Evolutionary conservation across 2,329 filamentous ascomycete species (phyloP).

Genomic region (Aureobasidium sp.): DNA sequence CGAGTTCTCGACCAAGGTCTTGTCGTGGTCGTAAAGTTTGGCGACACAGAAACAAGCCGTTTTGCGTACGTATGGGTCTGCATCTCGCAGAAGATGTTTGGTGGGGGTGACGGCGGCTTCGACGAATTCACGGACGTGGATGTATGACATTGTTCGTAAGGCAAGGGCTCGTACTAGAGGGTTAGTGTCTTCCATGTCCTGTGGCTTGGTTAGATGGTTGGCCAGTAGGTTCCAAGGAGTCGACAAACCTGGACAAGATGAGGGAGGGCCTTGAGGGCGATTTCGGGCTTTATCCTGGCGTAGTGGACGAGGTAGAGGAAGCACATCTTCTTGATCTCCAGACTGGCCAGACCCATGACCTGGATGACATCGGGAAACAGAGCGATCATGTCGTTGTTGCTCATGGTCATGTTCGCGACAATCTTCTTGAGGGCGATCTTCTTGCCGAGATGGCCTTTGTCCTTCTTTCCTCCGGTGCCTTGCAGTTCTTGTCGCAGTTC

Average conservation of each 20-base stretch:
- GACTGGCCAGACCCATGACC: slow-evolving; percentile 88
- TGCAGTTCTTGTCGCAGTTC: slow-evolving; percentile 85
- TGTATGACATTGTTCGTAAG: slow-evolving; percentile 91
- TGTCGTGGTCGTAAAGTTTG: slow-evolving; percentile 96
- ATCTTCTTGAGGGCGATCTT: slow-evolving; percentile 99
- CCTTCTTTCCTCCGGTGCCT: slow-evolving; percentile 80
- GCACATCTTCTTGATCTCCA: slow-evolving; percentile 99
- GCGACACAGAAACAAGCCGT: slow-evolving; percentile 94
- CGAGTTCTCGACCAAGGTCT: slow-evolving; percentile 78
- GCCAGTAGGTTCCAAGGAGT: background rate
- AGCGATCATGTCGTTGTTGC: slow-evolving; percentile 99
- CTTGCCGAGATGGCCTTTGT: slow-evolving; percentile 91
- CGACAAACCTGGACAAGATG: slow-evolving; percentile 66
- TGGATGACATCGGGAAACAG: slow-evolving; percentile 90
- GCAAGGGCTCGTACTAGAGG: slow-evolving; percentile 88
- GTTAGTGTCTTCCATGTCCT: slow-evolving; percentile 92
- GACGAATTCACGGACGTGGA: slow-evolving; percentile 93
- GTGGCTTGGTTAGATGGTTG: slow-evolving; percentile 1
- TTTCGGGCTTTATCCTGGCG: slow-evolving; percentile 85
- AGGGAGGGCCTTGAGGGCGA: slow-evolving; percentile 86
- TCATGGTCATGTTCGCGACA: slow-evolving; percentile 99
- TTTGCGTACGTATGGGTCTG: slow-evolving; percentile 94
- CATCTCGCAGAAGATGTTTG: slow-evolving; percentile 73
- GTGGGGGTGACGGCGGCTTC: slow-evolving; percentile 80
- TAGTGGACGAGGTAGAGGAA: slow-evolving; percentile 98